phyloP scores from a whole-genome alignment of 208 protist species.

The Trypanosoma platydactyli region DNA sequence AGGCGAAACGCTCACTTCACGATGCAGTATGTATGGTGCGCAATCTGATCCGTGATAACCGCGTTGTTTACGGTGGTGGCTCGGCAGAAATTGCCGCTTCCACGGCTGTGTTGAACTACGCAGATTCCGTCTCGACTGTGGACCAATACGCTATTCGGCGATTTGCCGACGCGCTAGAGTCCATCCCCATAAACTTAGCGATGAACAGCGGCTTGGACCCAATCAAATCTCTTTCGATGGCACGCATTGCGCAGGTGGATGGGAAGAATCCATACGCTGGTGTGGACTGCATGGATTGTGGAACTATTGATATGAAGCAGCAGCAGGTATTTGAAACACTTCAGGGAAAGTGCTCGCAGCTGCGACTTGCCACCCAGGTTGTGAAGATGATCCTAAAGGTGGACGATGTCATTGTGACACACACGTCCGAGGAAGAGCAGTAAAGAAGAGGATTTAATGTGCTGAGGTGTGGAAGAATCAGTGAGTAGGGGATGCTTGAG shows the following conservation, averaged over 20 bases:
- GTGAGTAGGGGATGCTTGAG: too few species aligned
- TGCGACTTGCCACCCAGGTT: conserved; percentile 99
- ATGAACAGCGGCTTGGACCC: conserved; percentile 98
- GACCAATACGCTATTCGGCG: conserved; percentile 99
- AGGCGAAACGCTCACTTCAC: conserved; percentile 99
- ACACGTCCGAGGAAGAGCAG: conserved; percentile 77
- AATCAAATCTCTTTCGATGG: conserved; percentile 95
- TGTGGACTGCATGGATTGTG: conserved; percentile 97
- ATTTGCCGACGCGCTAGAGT: conserved; percentile 99
- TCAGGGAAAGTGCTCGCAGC: conserved; percentile 98
- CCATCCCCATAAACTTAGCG: conserved; percentile 98
- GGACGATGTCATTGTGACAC: conserved; percentile 98
- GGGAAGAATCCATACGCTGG: conserved; percentile 96
- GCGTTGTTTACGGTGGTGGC: conserved; percentile 99
- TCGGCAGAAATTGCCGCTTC: conserved; percentile 98
- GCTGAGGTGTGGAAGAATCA: not conserved
- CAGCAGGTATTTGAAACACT: conserved; percentile 99
- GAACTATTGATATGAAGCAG: conserved; percentile 97
- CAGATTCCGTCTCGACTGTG: conserved; percentile 92
- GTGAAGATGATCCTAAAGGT: conserved; percentile 99
- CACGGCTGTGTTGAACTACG: conserved; percentile 90
- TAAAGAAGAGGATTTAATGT: conserved; percentile 13
- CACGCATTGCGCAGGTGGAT: conserved; percentile 96
- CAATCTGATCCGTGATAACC: conserved; percentile 99
- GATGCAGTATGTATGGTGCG: conserved; percentile 99